Conservation (phyloP, 257 asterid species). For the Fraxinus pennsylvanica region DNA sequence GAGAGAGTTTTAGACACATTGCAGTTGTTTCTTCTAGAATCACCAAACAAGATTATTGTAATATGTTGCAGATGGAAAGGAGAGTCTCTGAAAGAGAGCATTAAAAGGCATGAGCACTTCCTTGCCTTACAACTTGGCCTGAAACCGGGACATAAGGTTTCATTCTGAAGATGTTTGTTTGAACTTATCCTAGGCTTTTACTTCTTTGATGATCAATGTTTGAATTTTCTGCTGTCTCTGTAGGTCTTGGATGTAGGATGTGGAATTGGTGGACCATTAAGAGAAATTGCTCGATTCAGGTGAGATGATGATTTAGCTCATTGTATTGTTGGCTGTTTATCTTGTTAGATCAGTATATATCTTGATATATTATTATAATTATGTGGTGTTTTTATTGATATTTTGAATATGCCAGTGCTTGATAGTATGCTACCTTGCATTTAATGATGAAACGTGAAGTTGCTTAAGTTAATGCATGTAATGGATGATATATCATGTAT, state of each 20-base stretch:
- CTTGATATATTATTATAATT: not conserved
- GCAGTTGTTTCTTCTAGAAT: not conserved
- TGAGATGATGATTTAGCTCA: constrained; percentile 23
- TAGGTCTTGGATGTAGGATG: constrained; percentile 99
- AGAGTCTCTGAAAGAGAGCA: constrained; percentile 90
- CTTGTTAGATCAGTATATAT: not conserved
- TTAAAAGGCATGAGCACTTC: constrained; percentile 92
- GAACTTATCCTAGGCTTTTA: constrained; percentile 14
- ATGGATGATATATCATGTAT: not conserved
- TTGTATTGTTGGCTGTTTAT: constrained; percentile 11
- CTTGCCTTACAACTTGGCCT: constrained; percentile 87
- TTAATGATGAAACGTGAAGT: too few relatives aligned
- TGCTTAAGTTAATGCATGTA: not conserved
- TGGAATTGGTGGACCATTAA: constrained; percentile 96
- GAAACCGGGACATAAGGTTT: constrained; percentile 87
- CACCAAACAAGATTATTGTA: constrained; percentile 5
- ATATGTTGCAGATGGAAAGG: constrained; percentile 73
- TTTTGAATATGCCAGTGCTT: not conserved
- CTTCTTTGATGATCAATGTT: constrained; percentile 15
- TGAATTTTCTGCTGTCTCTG: constrained; percentile 23
- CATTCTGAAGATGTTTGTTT: not conserved
- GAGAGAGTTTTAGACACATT: constrained; percentile 2
- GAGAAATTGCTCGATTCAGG: constrained; percentile 98
- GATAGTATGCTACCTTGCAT: not conserved
- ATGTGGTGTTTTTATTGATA: too few relatives aligned